Conservation (phyloP, 805 yeast species). For the Ogataea chonburiensis region DNA sequence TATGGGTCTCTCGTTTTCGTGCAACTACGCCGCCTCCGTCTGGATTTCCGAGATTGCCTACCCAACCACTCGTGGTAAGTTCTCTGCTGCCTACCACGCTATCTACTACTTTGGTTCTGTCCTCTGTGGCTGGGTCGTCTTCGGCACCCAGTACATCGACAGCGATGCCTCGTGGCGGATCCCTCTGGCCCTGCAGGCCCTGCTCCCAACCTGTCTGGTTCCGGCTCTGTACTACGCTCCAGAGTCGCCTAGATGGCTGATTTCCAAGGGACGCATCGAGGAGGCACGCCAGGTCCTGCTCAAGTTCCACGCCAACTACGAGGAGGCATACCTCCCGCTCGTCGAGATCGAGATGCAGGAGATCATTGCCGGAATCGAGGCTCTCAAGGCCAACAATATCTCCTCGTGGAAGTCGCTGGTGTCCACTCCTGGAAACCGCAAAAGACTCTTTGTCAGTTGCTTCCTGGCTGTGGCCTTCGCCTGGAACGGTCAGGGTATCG, state of each 20-base stretch:
- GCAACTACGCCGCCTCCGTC: constrained; percentile 20
- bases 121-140: constrained; percentile 43
- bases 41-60: constrained; percentile 35
- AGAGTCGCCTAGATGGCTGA: constrained; percentile 38
- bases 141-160: constrained; percentile 35
- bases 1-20: constrained; percentile 20
- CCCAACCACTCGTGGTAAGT: constrained; percentile 34
- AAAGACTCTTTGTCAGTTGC: constrained; percentile 34
- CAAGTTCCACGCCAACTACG: constrained; percentile 38
- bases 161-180: constrained; percentile 37
- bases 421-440: constrained; percentile 39
- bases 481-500: constrained; percentile 45
- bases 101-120: constrained; percentile 45
- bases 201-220: constrained; percentile 36
- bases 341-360: constrained; percentile 36
- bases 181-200: constrained; percentile 41
- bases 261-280: constrained; percentile 33
- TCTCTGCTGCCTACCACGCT: constrained; percentile 38
- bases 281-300: constrained; percentile 34
- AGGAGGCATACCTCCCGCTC: constrained; percentile 30
- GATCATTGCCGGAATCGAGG: constrained; percentile 34
- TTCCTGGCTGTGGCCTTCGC: constrained; percentile 36
- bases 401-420: constrained; percentile 35
- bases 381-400: constrained; percentile 32
- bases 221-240: constrained; percentile 34